Base-by-base conservation (phyloP, 768 basidiomycete genomes). In the Galerina sulciceps region DNA sequence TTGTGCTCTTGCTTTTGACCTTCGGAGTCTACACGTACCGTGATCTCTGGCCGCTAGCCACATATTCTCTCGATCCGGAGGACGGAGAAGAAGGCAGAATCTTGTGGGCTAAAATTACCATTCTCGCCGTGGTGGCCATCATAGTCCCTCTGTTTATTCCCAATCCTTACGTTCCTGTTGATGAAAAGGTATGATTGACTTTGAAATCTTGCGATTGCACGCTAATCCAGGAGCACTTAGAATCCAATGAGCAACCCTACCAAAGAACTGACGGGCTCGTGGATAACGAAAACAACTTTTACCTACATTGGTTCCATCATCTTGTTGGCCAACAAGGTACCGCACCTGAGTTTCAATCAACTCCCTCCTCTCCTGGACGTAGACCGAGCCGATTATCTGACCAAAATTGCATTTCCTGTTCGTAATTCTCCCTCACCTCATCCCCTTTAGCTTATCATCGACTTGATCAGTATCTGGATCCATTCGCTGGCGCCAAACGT, bases 331-430 rank as follows among this genome's bases (percentile, higher is more conserved):
- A 76, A 78, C 57, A 68, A 73, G 10, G 65, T 78, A 18, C 62
- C 75, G 9, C 82, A 81, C 64, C 65, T 86, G 1, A 68, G 79
- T 0, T 70, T 73, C 38, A 83, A 86, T 44, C 67, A 86, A 50
- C 73, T 88, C 45, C 87, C 86, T 11, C 85, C 84, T 1, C 80
- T 89, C 71, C 81, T 83, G 4, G 86, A 88, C 58, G 82, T 83
- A 55, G 88, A 90, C 58, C 44, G 57, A 43, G 55, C 67, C 6
- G 58, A 59, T 14, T 41, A 67, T 62, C 53, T 72, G 9, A 67
- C 67, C 15, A 37, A 23, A 5, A 57, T 37, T 31, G 58, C 63
- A 15, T 70, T 55, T 43, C 23, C 46, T 18, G 63, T 63, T 34
- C 18, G 58, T 41, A 72, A 47, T 73, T 18, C 26, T 5, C 1